Evolutionary conservation across 495 filamentous ascomycete species (phyloP).

Genomic region (Podospora pseudopauciseta): DNA sequence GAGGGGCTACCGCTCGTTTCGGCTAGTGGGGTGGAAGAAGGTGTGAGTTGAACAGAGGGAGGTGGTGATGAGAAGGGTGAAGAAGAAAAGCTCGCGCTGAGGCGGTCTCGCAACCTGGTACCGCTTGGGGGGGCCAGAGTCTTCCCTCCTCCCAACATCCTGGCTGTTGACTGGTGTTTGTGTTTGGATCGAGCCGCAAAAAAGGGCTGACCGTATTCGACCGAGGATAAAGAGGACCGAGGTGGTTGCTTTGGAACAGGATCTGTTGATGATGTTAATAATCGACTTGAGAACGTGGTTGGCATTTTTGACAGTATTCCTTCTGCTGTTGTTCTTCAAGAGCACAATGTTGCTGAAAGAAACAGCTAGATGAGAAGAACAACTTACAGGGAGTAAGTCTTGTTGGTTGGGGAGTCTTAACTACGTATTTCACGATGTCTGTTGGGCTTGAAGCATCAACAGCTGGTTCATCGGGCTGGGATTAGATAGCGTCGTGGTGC

Average conservation of each 20-base stretch:
- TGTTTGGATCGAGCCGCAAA: conserved; percentile 4
- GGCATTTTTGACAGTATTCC: conserved; percentile 11
- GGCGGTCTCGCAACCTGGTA: conserved; percentile 9
- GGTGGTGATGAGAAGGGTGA: neutral
- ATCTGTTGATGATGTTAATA: conserved; percentile 4
- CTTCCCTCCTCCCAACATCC: conserved; percentile 7
- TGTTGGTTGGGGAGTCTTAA: neutral
- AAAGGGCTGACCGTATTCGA: conserved; percentile 8
- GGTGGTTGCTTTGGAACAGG: neutral
- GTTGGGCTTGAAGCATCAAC: neutral
- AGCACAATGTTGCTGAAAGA: neutral
- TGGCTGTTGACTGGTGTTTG: neutral
- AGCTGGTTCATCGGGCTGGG: neutral
- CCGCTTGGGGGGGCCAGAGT: neutral
- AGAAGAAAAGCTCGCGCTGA: conserved; percentile 4
- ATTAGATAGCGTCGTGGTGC: neutral
- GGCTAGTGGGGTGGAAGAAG: conserved; percentile 3
- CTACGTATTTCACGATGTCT: neutral
- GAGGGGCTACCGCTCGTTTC: neutral
- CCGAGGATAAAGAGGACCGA: neutral
- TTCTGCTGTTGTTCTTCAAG: neutral
- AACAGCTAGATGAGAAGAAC: neutral
- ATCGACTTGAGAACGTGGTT: conserved; percentile 1
- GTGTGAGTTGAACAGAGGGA: neutral
- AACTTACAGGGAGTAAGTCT: neutral